Evolutionary conservation across 2,329 filamentous ascomycete species (phyloP).

Genomic region (Fusarium liriodendri): DNA sequence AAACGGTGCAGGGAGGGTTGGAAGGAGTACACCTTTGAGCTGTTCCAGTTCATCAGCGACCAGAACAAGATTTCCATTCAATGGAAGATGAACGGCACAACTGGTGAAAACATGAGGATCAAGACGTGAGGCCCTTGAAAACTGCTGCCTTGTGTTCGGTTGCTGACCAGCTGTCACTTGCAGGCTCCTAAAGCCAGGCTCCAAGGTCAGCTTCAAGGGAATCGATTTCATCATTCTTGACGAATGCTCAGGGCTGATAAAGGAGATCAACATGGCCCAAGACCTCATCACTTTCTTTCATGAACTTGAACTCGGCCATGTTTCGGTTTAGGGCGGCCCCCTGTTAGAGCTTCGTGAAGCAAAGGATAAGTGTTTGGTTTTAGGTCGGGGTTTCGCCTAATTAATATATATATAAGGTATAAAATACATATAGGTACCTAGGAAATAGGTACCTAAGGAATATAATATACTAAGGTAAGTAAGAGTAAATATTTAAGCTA

Average conservation of each 20-base stretch:
- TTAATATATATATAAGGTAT: too few species aligned
- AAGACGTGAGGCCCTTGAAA: neutral
- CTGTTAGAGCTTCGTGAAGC: neutral
- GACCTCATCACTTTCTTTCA: neutral
- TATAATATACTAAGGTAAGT: too few species aligned
- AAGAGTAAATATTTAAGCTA: too few species aligned
- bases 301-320: neutral
- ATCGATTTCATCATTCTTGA: neutral
- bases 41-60: neutral
- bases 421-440: too few species aligned
- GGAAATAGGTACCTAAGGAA: too few species aligned
- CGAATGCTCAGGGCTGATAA: neutral
- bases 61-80: neutral
- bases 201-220: neutral
- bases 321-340: neutral
- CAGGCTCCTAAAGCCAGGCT: neutral
- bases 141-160: neutral
- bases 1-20: neutral
- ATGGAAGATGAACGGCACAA: neutral
- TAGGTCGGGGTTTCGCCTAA: too few species aligned
- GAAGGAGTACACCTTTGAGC: neutral
- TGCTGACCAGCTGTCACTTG: neutral
- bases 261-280: neutral
- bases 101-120: neutral
- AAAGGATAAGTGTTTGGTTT: neutral